These are phyloP conservation scores for Mimosa pudica DNA, from an alignment of 306 rosid genomes.

Conservation along the genomic window DNA sequence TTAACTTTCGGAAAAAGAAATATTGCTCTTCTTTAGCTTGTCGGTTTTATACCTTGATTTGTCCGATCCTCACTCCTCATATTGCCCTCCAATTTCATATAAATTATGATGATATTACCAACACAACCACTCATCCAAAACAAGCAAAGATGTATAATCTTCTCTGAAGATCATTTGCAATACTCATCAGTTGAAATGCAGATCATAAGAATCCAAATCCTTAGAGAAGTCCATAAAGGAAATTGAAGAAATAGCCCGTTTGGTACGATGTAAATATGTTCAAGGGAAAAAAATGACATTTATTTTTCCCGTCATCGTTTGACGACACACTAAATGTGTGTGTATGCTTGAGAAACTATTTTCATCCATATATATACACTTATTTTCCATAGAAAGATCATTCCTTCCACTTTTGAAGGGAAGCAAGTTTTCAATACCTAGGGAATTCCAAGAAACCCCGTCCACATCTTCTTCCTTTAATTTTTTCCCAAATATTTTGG, in stretches of 20 bases:
- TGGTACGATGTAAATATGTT: too few relatives aligned
- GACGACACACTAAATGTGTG: too few relatives aligned
- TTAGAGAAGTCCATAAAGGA: slow-evolving; percentile 34
- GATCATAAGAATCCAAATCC: slow-evolving; percentile 39
- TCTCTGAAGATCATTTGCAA: slow-evolving; percentile 17
- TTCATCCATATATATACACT: too few relatives aligned
- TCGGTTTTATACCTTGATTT: neutral
- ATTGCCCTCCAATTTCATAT: neutral
- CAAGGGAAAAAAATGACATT: too few relatives aligned
- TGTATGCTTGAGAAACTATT: too few relatives aligned
- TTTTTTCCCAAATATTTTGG: too few relatives aligned
- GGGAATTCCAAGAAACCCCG: too few relatives aligned
- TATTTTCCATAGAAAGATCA: too few relatives aligned
- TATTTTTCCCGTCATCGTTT: too few relatives aligned
- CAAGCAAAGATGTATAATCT: neutral
- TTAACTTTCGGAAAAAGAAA: neutral
- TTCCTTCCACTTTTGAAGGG: too few relatives aligned
- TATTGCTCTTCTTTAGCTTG: neutral
- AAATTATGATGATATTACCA: neutral
- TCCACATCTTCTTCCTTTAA: too few relatives aligned
- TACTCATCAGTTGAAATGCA: slow-evolving; percentile 11
- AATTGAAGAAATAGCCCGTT: neutral
- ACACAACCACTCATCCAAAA: neutral
- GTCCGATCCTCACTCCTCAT: slow-evolving; percentile 3
- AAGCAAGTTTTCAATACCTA: too few relatives aligned